Conservation (phyloP, 345 rosid genomes). For the Murraya paniculata region DNA sequence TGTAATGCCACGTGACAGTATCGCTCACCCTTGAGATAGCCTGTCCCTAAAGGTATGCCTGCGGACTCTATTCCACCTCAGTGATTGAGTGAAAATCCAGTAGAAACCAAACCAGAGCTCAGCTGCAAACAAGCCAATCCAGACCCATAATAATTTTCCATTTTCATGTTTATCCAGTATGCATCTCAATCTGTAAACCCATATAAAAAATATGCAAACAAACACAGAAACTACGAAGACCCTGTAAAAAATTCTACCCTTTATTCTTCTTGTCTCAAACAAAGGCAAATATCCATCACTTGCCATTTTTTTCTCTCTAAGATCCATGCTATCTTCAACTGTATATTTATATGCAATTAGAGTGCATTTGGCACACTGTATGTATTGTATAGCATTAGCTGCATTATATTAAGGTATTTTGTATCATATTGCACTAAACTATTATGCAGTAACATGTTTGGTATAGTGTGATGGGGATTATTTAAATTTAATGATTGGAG, state of each 20-base stretch:
- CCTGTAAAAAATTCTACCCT: slow-evolving; percentile 23
- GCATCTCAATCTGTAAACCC: slow-evolving; percentile 29
- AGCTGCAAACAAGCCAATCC: slow-evolving; percentile 48
- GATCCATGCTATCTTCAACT: neutral
- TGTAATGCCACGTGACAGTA: neutral
- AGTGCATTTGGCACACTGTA: no score
- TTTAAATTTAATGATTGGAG: no score
- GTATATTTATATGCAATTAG: no score
- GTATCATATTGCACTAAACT: no score
- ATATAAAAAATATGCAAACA: slow-evolving; percentile 28
- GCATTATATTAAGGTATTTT: no score
- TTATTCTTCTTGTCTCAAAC: slow-evolving; percentile 36
- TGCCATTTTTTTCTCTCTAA: slow-evolving; percentile 8
- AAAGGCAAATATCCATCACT: slow-evolving; percentile 16
- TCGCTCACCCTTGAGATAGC: slow-evolving; percentile 39
- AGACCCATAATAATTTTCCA: slow-evolving; percentile 32
- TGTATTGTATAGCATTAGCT: no score
- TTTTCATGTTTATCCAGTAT: slow-evolving; percentile 16
- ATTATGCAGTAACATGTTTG: no score
- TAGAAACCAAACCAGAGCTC: slow-evolving; percentile 51
- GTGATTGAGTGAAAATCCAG: slow-evolving; percentile 44
- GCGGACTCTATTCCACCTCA: slow-evolving; percentile 39
- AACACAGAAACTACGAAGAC: slow-evolving; percentile 29
- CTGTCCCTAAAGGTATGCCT: slow-evolving; percentile 43
- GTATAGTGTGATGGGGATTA: no score